Evolutionary conservation across 202 grass and related monocot species (phyloP), one percentile per base, ranked within the genome.

Genomic region (Musa balbisiana): DNA sequence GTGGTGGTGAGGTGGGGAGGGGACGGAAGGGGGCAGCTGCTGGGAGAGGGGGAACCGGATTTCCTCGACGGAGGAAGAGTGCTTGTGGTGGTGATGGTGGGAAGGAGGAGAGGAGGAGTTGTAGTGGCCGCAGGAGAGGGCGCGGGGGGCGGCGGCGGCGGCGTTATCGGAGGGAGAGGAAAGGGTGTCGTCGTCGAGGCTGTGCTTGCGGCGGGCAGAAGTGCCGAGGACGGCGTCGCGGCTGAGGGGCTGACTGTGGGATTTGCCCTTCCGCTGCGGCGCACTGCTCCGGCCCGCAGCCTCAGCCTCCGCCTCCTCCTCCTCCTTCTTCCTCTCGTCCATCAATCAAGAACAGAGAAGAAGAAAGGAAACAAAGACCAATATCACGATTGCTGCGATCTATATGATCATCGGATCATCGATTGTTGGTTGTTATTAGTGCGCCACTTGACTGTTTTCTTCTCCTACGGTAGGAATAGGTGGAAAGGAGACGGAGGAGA

Each of bases 231-330:
- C 55, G 20, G 76, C 80, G 82, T 97, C 83, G 14, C 88, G 90
- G 50, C 82, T 69, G 10, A 97, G 88, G 64, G 93, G 90, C 80
- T 97, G 93, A 80, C 88, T 91, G 86, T 91, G 93, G 64, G 93
- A 97, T 52, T 92, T 93, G 20, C 82, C 90, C 54, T 87, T 81
- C 8, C 93, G 87, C 51, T 69, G 78, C 43, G 72, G 74, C 23
- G 70, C 64, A 69, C 54, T 2, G 10, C 55, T 54, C 16, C 29
- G 3, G 50, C 23, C 6, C 52, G 53, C 20, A 22, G 63, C 76
- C 51, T 79, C 81, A 67, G 71, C 80, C 27, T 87, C 87, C 51
- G 88, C 86, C 55, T 89, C 84, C 15, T 82, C 84, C 73, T 89
- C 88, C 76, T 55, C 78, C 72, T 71, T 6, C 33, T 43, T 75